These are phyloP conservation scores for Mycena epipterygia DNA, from an alignment of 768 basidiomycete genomes.

Conservation along the genomic window DNA sequence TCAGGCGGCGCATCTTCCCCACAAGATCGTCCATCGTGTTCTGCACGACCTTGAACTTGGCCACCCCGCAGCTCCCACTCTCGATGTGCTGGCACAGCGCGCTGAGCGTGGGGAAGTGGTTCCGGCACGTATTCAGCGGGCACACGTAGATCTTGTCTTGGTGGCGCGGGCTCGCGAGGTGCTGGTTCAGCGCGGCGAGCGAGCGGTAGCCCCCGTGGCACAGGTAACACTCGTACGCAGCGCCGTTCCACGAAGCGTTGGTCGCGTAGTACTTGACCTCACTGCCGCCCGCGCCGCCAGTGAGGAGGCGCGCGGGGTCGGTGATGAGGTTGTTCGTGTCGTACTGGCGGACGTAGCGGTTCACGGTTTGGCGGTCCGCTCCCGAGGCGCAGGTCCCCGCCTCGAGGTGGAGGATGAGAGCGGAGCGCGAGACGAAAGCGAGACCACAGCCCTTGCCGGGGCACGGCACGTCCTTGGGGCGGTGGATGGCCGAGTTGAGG, in stretches of 20 bases:
- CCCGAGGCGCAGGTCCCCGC: conserved; percentile 69
- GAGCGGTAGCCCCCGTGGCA: conserved; percentile 61
- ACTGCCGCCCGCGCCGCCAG: conserved; percentile 41
- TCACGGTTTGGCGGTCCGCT: conserved; percentile 54
- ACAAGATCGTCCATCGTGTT: conserved; percentile 53
- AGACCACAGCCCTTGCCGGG: conserved; percentile 58
- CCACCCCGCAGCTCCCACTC: conserved; percentile 59
- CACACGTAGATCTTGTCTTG: conserved; percentile 67
- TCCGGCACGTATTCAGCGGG: conserved; percentile 59
- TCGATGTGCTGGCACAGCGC: conserved; percentile 76
- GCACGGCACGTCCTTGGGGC: conserved; percentile 51
- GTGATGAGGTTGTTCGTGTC: conserved; percentile 68
- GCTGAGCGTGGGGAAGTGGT: conserved; percentile 65
- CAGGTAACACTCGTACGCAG: conserved; percentile 72
- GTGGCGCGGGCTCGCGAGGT: conserved; percentile 75
- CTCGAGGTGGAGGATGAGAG: conserved; percentile 75
- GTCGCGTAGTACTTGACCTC: conserved; percentile 47
- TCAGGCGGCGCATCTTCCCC: conserved; percentile 40
- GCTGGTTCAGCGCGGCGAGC: conserved; percentile 67
- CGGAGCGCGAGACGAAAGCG: conserved; percentile 65
- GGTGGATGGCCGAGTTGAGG: conserved; percentile 66
- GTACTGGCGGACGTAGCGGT: conserved; percentile 55
- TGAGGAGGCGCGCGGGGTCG: conserved; percentile 66
- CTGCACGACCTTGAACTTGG: conserved; percentile 58
- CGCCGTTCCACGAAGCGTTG: conserved; percentile 58